Evolutionary conservation across 2,329 filamentous ascomycete species (phyloP), one percentile per base, ranked within the genome.

Genomic region (Colletotrichum tofieldiae): DNA sequence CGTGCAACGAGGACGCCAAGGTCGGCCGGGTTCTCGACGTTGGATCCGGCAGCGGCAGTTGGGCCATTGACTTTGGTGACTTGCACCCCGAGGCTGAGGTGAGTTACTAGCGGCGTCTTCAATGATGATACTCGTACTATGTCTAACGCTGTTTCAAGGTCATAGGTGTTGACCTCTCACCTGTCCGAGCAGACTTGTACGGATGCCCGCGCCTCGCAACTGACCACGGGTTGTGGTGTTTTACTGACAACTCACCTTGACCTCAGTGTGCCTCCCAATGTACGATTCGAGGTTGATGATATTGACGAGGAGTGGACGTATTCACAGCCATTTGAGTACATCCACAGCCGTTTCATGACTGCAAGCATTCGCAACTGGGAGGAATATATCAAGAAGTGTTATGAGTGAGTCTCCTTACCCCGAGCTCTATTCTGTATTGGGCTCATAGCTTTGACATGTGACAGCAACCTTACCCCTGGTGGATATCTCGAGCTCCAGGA

Each of bases 211-310:
- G 1, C 7, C 47, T 26, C 18, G 6, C 20, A 26, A 2, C 6
- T 9, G 2, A 16, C 9, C 23, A 6, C 20, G n/a, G 45, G 7
- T 35, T 37, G 16, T 39, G 14, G 5, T 20, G 14, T 3, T 12
- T 11, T 39, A n/a, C 52, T 39, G 32, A 56, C 20, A 16, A 12
- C 20, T 35, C 3, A 11, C 20, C 11, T 14, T 37, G 20, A 16
- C n/a, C 14, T 20, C 26, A 81, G 85, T 62, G 83, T 89, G 3
- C 88, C 88, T 6, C 84, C 86, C 26, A 90, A 90, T 75, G 83
- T 88, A 58, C 81, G 81, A 23, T 90, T 90, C 77, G 79, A 89
- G 62, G 82, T 90, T 47, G 87, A 90, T 74, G 88, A 91, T 74
- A 80, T 85, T 37, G 86, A 89, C 72, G 84, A 87, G 71, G 81